Percentiles rank a stretch among this genome's conserved stretches.
Conservation (phyloP, 116 monocot genomes). For the Trichopus zeylanicus region DNA sequence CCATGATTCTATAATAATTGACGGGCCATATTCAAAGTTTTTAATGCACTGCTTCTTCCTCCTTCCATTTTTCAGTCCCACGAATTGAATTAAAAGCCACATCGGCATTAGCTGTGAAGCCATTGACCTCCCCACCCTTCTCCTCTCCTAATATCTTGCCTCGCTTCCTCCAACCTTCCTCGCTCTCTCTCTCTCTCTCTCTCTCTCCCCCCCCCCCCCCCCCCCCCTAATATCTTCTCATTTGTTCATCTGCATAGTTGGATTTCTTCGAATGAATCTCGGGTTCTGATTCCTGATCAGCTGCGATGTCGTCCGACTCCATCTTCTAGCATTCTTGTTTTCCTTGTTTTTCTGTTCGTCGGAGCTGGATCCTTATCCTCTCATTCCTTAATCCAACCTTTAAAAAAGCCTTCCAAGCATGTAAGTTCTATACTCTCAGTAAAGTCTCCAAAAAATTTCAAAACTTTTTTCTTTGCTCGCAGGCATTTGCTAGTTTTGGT, state of each 20-base stretch:
- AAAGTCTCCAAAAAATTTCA: slow-evolving; percentile 15
- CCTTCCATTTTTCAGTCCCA: too few relatives aligned
- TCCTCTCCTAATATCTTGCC: neutral
- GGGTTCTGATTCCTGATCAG: neutral
- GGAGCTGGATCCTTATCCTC: slow-evolving; percentile 16
- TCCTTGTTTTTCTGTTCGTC: neutral
- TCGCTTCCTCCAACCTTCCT: neutral
- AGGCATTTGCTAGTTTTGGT: neutral
- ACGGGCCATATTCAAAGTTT: too few relatives aligned
- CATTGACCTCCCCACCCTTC: neutral
- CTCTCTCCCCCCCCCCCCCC: too few relatives aligned
- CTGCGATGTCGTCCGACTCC: neutral
- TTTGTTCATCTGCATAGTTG: too few relatives aligned
- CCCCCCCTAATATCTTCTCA: too few relatives aligned
- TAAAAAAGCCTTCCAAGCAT: slow-evolving; percentile 27
- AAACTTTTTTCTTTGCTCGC: neutral
- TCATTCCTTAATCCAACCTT: slow-evolving; percentile 21
- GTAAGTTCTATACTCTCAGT: slow-evolving; percentile 18
- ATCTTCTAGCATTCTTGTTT: neutral
- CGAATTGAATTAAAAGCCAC: too few relatives aligned
- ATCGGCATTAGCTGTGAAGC: too few relatives aligned
- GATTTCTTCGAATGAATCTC: too few relatives aligned
- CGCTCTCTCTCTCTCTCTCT: too few relatives aligned
- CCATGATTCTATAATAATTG: too few relatives aligned
- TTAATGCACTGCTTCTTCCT: too few relatives aligned